Conservation (phyloP, 164 flowering plant species). For the Cinnamomum micranthum region DNA sequence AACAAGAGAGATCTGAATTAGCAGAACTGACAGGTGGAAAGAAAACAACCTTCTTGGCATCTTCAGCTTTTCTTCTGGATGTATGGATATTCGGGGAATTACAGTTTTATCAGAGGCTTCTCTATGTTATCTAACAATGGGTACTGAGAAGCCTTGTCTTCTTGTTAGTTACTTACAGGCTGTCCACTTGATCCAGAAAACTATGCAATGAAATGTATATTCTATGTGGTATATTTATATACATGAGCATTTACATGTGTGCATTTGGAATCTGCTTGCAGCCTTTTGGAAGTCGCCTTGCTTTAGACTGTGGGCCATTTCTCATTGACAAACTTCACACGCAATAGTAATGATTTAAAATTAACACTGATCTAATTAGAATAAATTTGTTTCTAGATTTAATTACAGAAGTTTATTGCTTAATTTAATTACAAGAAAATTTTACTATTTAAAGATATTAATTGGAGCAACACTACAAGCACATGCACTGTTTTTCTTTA, state of each 20-base stretch:
- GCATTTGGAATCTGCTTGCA: background rate
- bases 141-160: background rate
- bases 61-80: background rate
- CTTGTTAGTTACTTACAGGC: slow-evolving; percentile 7
- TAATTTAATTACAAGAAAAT: too few species aligned
- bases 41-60: background rate
- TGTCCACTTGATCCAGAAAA: slow-evolving; percentile 10
- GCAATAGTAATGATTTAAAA: too few species aligned
- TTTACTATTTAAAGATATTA: too few species aligned
- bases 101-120: background rate
- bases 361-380: too few species aligned
- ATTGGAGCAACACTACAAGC: too few species aligned
- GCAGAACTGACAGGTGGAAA: background rate
- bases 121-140: background rate
- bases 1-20: slow-evolving; percentile 1
- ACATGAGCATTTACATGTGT: background rate
- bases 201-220: background rate
- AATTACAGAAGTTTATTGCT: too few species aligned
- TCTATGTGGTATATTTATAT: background rate
- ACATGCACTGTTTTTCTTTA: too few species aligned
- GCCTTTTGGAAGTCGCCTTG: background rate
- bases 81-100: background rate
- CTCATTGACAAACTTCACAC: background rate
- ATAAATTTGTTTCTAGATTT: too few species aligned
- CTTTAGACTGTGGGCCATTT: background rate